phyloP scores from a whole-genome alignment of 257 asterid genomes.

The Lithospermum erythrorhizon region DNA sequence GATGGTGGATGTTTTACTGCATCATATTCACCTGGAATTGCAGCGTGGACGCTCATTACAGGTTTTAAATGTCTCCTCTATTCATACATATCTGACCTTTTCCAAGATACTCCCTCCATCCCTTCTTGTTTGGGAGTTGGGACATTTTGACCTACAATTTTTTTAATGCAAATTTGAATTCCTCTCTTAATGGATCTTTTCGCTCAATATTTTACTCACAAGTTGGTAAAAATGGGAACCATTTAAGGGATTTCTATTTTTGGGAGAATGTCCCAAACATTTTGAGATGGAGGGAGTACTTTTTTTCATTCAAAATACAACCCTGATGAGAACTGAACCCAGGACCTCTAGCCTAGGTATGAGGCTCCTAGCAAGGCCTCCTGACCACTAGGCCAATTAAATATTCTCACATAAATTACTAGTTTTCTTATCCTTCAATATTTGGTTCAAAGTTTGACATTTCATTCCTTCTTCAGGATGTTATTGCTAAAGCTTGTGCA shows the following conservation, averaged over 20 bases:
- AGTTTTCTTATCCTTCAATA: not conserved
- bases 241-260: no score
- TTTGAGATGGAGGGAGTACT: no score
- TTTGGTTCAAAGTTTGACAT: not conserved
- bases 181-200: no score
- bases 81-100: not conserved
- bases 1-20: slow-evolving; percentile 91
- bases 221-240: no score
- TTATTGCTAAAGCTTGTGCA: slow-evolving; percentile 71
- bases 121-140: no score
- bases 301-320: slow-evolving; percentile 2
- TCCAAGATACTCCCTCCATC: slow-evolving; percentile 7
- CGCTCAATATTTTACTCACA: no score
- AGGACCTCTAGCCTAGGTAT: no score
- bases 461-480: slow-evolving; percentile 53
- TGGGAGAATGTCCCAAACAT: no score
- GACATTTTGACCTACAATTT: no score
- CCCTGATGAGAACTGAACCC: not conserved
- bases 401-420: not conserved
- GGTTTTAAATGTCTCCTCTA: slow-evolving; percentile 35
- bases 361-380: not conserved
- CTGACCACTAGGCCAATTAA: not conserved
- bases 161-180: no score
- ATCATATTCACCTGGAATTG: slow-evolving; percentile 73
- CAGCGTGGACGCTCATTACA: slow-evolving; percentile 90